These are phyloP conservation scores for Comarum palustre DNA, from an alignment of 306 rosid genomes.

Conservation along the genomic window DNA sequence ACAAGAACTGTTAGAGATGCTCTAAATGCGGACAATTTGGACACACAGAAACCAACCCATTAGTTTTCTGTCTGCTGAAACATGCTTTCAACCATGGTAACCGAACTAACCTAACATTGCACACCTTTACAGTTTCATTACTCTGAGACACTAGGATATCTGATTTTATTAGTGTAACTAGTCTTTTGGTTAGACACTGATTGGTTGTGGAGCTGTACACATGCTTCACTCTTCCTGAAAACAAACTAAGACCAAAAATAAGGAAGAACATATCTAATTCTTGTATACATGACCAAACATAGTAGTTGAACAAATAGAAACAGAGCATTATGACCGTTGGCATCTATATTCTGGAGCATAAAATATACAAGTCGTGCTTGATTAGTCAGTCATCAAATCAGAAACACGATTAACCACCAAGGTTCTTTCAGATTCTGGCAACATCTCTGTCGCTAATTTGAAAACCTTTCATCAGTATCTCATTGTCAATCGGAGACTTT, in stretches of 20 bases:
- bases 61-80: not conserved
- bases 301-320: not conserved
- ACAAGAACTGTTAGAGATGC: too few species aligned
- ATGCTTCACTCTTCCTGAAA: not conserved
- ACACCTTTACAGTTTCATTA: not conserved
- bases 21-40: not conserved
- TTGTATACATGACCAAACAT: not conserved
- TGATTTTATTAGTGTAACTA: not conserved
- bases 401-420: constrained; percentile 33
- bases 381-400: not conserved
- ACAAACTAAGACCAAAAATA: not conserved
- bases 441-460: constrained; percentile 40
- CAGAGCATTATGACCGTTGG: not conserved
- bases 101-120: too few species aligned
- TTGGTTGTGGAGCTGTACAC: not conserved
- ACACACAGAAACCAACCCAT: not conserved
- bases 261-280: not conserved
- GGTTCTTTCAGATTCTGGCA: constrained; percentile 36
- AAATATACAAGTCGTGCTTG: not conserved
- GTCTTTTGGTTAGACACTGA: not conserved
- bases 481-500: constrained; percentile 33
- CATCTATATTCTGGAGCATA: not conserved
- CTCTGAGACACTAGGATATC: not conserved
- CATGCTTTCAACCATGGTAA: not conserved
- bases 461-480: constrained; percentile 38